Conservation (phyloP, 2,329 filamentous ascomycete genomes). For the Beauveria caledonica region DNA sequence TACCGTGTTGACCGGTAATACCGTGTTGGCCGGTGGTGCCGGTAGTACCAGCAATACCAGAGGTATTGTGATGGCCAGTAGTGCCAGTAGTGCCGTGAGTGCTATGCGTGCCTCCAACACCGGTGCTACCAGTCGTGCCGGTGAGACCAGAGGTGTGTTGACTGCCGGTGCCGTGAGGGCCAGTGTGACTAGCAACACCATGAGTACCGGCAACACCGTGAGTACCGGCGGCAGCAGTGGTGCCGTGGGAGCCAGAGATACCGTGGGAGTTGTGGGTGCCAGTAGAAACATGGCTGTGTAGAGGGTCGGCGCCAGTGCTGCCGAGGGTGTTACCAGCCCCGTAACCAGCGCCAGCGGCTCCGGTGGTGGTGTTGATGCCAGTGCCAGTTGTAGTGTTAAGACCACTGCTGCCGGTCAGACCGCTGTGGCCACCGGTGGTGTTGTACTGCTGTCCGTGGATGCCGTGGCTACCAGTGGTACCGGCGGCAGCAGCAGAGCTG, state of each 20-base stretch:
- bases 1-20: conserved; percentile 19
- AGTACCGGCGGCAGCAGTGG: not conserved
- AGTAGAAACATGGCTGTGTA: conserved; percentile 11
- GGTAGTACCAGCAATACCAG: not conserved
- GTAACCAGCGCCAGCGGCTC: conserved; percentile 3
- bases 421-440: conserved; percentile 21
- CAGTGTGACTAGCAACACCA: not conserved
- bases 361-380: conserved; percentile 12
- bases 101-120: not conserved
- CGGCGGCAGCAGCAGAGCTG: conserved; percentile 16
- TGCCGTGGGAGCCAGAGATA: conserved; percentile 21
- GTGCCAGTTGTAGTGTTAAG: conserved; percentile 7
- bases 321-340: conserved; percentile 23
- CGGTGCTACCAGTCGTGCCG: conserved; percentile 23
- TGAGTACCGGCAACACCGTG: no score
- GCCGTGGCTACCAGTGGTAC: conserved; percentile 31
- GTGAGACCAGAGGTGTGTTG: conserved; percentile 16
- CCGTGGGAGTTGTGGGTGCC: conserved; percentile 16
- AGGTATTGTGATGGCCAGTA: conserved; percentile 21
- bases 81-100: conserved; percentile 13
- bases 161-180: conserved; percentile 15
- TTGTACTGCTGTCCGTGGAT: conserved; percentile 25
- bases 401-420: not conserved
- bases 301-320: conserved; percentile 23
- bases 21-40: conserved; percentile 11